A percentile compares a stretch with the other conserved stretches of the same genome.
phyloP scores from a whole-genome alignment of 148 eudicot genomes.

The Chenopodium suecicum region DNA sequence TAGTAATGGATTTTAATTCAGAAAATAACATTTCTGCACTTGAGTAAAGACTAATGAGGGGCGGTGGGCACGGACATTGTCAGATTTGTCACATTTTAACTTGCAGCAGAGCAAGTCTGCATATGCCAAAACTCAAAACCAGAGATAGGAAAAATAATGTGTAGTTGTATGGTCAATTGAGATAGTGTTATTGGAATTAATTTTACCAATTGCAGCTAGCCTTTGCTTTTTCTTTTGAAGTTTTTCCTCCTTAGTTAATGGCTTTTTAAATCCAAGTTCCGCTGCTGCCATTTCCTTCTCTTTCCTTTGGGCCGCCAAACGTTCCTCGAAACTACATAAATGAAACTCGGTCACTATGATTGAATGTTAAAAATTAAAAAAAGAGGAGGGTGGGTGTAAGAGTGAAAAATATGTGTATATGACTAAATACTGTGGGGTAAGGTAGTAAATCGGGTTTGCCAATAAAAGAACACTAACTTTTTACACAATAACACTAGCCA shows the following conservation, averaged over 20 bases:
- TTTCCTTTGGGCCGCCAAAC: conserved; percentile 80
- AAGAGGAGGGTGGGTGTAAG: too few relatives aligned
- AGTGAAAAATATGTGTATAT: too few relatives aligned
- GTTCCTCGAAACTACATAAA: conserved; percentile 86
- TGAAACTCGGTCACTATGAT: conserved; percentile 1
- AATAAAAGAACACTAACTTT: neutral
- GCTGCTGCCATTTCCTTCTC: conserved; percentile 66
- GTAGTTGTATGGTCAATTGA: neutral
- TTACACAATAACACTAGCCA: neutral
- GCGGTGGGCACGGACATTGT: too few relatives aligned
- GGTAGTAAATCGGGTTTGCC: too few relatives aligned
- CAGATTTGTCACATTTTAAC: neutral
- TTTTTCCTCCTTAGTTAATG: conserved; percentile 85
- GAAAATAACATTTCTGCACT: too few relatives aligned
- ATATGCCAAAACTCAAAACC: neutral
- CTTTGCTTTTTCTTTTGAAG: conserved; percentile 88
- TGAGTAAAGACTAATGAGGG: neutral
- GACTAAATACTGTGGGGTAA: too few relatives aligned
- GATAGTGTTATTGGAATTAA: neutral
- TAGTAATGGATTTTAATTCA: too few relatives aligned
- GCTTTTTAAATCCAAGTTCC: conserved; percentile 90
- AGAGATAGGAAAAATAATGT: neutral
- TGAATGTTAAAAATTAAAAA: neutral
- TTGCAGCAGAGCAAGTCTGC: neutral
- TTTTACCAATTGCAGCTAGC: conserved; percentile 92